phyloP scores from a whole-genome alignment of 2,329 filamentous ascomycete genomes.

The Trichoderma atroviride region DNA sequence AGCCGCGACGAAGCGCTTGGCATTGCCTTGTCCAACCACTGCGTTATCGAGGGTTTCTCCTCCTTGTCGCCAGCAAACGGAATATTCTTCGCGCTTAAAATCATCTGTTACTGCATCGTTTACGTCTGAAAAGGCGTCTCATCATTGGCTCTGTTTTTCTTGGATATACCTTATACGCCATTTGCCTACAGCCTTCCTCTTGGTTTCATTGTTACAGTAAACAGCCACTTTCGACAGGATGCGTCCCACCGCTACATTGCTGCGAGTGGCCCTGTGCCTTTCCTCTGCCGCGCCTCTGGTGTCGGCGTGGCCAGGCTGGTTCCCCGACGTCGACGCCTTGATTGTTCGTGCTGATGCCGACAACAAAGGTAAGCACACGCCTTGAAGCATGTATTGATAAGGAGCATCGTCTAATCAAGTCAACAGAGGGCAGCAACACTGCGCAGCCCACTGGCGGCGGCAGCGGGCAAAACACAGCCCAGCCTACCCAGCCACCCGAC shows the following conservation, averaged over 20 bases:
- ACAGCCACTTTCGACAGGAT: constrained; percentile 41
- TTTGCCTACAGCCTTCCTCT: not conserved
- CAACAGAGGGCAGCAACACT: constrained; percentile 36
- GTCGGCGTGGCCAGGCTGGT: constrained; percentile 60
- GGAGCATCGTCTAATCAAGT: constrained; percentile 19
- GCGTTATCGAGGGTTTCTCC: not conserved
- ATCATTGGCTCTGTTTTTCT: not conserved
- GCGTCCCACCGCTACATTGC: constrained; percentile 52
- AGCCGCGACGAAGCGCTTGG: constrained; percentile 3
- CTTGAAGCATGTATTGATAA: constrained; percentile 16
- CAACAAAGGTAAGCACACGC: constrained; percentile 32
- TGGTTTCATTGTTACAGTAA: not conserved
- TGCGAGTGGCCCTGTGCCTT: constrained; percentile 55
- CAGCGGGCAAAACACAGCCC: constrained; percentile 35
- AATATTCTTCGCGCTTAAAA: not conserved
- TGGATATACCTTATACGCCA: not conserved
- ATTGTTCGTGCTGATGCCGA: constrained; percentile 51
- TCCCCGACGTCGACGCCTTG: constrained; percentile 56
- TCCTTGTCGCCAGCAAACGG: not conserved
- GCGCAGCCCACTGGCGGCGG: constrained; percentile 37
- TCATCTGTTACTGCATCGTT: not conserved
- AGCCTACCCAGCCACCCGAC: not conserved
- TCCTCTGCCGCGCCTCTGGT: constrained; percentile 53
- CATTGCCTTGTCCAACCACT: constrained; percentile 14
- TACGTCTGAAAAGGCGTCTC: not conserved